These are phyloP conservation scores for Akanthomyces uredinophilus DNA, from an alignment of 2,329 filamentous ascomycete species.

Conservation along the genomic window DNA sequence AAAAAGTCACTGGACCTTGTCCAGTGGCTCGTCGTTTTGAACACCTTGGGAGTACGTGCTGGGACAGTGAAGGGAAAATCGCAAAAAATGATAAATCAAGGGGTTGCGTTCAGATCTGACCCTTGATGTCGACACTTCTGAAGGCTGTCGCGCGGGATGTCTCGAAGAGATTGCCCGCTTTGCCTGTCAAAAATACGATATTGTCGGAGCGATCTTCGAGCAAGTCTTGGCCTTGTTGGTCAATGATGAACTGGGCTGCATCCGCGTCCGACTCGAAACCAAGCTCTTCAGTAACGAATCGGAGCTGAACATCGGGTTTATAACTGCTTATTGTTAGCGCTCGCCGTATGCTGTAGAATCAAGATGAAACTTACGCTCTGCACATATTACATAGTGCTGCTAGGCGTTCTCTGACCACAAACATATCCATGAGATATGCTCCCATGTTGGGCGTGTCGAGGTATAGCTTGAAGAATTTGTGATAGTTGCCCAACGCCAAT, in stretches of 20 bases:
- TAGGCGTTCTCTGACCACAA: conserved; percentile 88
- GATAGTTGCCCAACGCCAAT: conserved; percentile 89
- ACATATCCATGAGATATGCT: conserved; percentile 98
- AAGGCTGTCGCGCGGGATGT: conserved; percentile 68
- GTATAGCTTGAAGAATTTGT: conserved; percentile 96
- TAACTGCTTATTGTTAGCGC: conserved; percentile 56
- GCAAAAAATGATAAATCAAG: conserved; percentile 7
- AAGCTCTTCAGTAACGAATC: conserved; percentile 92
- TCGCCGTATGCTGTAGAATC: background rate
- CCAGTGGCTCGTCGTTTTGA: background rate
- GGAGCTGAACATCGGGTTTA: conserved; percentile 82
- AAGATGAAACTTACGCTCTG: conserved; percentile 66
- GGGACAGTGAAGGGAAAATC: background rate
- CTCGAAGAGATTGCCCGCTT: conserved; percentile 71
- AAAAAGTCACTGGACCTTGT: background rate
- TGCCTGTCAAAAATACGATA: conserved; percentile 68
- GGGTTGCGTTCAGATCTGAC: conserved; percentile 66
- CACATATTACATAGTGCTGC: conserved; percentile 87
- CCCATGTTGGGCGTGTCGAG: conserved; percentile 94
- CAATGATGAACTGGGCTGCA: conserved; percentile 83
- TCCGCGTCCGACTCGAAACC: conserved; percentile 91
- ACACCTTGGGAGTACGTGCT: background rate
- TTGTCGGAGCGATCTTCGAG: conserved; percentile 72
- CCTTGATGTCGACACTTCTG: conserved; percentile 90
- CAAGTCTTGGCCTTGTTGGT: conserved; percentile 68